Evolutionary conservation across 495 filamentous ascomycete species (phyloP).

Genomic region (Penicillium robsamsonii): DNA sequence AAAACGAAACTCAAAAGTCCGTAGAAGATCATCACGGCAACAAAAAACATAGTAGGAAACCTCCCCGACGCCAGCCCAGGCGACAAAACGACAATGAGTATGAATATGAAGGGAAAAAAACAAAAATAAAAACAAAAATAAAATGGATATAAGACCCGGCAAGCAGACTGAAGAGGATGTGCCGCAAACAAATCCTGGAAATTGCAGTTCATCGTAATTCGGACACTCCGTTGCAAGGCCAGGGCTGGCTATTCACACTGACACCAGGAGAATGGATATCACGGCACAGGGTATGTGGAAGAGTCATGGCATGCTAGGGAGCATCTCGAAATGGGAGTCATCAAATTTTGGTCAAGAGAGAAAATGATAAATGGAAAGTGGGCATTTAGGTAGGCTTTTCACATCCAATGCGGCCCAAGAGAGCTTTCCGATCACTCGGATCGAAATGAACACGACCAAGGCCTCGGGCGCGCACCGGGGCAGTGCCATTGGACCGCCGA

Average conservation of each 20-base stretch:
- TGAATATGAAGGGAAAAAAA: constrained; percentile 1
- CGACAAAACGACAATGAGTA: neutral
- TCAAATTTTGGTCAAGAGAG: constrained; percentile 19
- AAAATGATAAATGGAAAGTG: constrained; percentile 10
- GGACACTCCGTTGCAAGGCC: constrained; percentile 22
- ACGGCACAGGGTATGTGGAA: constrained; percentile 7
- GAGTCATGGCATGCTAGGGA: constrained; percentile 23
- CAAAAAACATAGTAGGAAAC: constrained; percentile 6
- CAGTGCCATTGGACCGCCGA: constrained; percentile 40
- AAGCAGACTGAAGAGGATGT: constrained; percentile 7
- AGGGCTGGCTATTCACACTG: constrained; percentile 1
- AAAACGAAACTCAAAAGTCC: constrained; percentile 4
- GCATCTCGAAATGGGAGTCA: constrained; percentile 18
- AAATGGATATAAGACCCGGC: constrained; percentile 27
- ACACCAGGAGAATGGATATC: constrained; percentile 4
- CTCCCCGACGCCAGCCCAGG: constrained; percentile 8
- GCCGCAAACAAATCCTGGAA: constrained; percentile 15
- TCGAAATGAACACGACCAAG: constrained; percentile 57
- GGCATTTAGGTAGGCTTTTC: constrained; percentile 54
- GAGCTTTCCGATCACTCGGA: constrained; percentile 70
- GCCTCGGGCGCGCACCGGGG: constrained; percentile 34
- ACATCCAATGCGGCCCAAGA: constrained; percentile 71
- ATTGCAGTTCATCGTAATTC: constrained; percentile 23
- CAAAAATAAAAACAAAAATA: constrained; percentile 11
- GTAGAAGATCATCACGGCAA: constrained; percentile 9